Evolutionary conservation across 345 rosid genomes (phyloP).

Genomic region (Viola odorata): DNA sequence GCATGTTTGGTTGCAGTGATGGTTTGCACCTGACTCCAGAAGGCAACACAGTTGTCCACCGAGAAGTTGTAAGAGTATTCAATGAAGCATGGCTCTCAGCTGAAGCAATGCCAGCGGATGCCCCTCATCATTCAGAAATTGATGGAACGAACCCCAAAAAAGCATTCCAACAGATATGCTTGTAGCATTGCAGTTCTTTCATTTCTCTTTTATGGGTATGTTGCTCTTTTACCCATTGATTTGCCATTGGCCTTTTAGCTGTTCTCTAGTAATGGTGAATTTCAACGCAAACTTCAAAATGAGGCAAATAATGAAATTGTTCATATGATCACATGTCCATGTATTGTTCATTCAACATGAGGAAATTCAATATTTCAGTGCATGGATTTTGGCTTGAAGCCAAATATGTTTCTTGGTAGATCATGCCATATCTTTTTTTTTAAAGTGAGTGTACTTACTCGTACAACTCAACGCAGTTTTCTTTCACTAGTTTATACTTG

Average conservation of each 20-base stretch:
- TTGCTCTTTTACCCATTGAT: background rate
- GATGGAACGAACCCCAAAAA: conserved; percentile 59
- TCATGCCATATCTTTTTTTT: too few relatives aligned
- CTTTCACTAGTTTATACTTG: too few relatives aligned
- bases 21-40: conserved; percentile 76
- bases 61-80: conserved; percentile 51
- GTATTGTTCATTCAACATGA: background rate
- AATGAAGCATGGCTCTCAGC: conserved; percentile 66
- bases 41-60: conserved; percentile 65
- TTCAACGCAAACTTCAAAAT: background rate
- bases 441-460: too few relatives aligned
- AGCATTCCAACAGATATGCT: conserved; percentile 51
- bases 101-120: conserved; percentile 72
- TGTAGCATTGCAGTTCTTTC: conserved; percentile 3
- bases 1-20: conserved; percentile 46
- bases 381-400: too few relatives aligned
- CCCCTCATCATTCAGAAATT: conserved; percentile 65
- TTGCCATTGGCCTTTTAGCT: background rate
- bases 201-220: background rate
- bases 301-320: background rate
- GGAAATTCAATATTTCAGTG: too few relatives aligned
- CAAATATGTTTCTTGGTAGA: too few relatives aligned
- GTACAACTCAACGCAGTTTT: too few relatives aligned
- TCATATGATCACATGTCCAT: background rate
- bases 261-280: background rate